Percentiles rank a stretch among this genome's conserved stretches.
phyloP scores from a whole-genome alignment of 108 stramenopile species.

The Stephanodiscus minutulus region DNA sequence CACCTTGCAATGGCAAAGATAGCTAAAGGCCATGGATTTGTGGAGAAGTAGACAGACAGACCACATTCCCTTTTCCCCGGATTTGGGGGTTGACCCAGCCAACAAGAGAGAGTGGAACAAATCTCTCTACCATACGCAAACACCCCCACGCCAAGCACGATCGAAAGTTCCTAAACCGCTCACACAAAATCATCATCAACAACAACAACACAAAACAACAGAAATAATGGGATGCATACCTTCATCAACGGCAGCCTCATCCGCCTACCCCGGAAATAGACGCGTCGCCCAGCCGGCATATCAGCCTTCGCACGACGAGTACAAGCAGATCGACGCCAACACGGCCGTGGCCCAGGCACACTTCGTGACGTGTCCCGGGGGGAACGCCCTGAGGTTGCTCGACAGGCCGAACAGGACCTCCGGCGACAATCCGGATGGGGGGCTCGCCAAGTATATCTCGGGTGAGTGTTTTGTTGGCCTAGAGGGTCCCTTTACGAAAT shows the following conservation, averaged over 20 bases:
- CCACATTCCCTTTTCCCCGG: too few species aligned
- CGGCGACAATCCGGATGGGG: slow-evolving; percentile 14
- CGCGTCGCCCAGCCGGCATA: slow-evolving; percentile 60
- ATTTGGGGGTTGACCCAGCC: too few species aligned
- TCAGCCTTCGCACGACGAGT: slow-evolving; percentile 60
- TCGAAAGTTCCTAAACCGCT: too few species aligned
- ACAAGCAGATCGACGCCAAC: slow-evolving; percentile 33
- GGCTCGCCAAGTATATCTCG: slow-evolving; percentile 57
- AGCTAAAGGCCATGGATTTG: too few species aligned
- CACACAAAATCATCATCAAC: too few species aligned
- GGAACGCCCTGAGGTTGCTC: slow-evolving; percentile 79
- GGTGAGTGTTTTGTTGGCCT: slow-evolving; percentile 23
- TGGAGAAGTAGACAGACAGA: too few species aligned
- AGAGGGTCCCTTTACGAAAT: too few species aligned
- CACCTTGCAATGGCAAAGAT: too few species aligned
- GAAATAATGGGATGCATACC: slow-evolving; percentile 21
- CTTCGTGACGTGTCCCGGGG: slow-evolving; percentile 83
- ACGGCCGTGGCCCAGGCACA: slow-evolving; percentile 71
- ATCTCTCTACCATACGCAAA: too few species aligned
- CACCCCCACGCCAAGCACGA: too few species aligned
- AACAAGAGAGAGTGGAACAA: too few species aligned
- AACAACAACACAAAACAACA: too few species aligned
- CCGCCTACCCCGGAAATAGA: slow-evolving; percentile 70
- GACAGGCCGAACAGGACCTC: slow-evolving; percentile 57
- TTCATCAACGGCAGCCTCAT: slow-evolving; percentile 25